Conservation (phyloP, 2,329 filamentous ascomycete genomes). For the Aureobasidium leucospermi region DNA sequence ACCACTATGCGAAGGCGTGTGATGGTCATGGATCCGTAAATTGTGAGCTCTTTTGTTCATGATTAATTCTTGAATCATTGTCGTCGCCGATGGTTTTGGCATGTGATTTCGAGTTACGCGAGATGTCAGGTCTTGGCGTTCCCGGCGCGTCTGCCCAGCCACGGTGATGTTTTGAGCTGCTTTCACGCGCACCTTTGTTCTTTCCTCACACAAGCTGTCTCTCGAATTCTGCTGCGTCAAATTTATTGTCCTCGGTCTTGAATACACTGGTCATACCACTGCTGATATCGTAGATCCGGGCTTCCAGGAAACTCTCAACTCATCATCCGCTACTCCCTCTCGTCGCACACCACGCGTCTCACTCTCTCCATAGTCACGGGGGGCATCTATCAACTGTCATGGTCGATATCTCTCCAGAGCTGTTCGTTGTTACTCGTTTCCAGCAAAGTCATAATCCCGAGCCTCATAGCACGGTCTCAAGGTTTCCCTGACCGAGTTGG, state of each 20-base stretch:
- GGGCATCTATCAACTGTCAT: slow-evolving; percentile 62
- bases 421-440: slow-evolving; percentile 27
- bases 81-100: neutral
- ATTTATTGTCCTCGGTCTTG: neutral
- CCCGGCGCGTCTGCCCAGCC: slow-evolving; percentile 7
- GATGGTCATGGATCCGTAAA: neutral
- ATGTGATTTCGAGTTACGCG: neutral
- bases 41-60: too few species aligned
- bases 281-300: slow-evolving; percentile 3
- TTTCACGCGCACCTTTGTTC: neutral
- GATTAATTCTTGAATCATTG: neutral
- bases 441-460: slow-evolving; percentile 45
- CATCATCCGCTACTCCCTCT: slow-evolving; percentile 4
- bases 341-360: slow-evolving; percentile 48
- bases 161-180: neutral
- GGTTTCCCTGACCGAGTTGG: slow-evolving; percentile 7
- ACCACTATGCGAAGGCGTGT: too few species aligned
- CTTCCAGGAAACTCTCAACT: slow-evolving; percentile 3
- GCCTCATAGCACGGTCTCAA: slow-evolving; percentile 52
- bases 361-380: slow-evolving; percentile 74
- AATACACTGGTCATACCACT: slow-evolving; percentile 3
- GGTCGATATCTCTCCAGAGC: slow-evolving; percentile 33
- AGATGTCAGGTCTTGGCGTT: neutral
- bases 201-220: neutral
- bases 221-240: neutral